These are phyloP conservation scores for Chlamydomonas schloesseri DNA, from an alignment of 139 green algal species.

Conservation along the genomic window DNA sequence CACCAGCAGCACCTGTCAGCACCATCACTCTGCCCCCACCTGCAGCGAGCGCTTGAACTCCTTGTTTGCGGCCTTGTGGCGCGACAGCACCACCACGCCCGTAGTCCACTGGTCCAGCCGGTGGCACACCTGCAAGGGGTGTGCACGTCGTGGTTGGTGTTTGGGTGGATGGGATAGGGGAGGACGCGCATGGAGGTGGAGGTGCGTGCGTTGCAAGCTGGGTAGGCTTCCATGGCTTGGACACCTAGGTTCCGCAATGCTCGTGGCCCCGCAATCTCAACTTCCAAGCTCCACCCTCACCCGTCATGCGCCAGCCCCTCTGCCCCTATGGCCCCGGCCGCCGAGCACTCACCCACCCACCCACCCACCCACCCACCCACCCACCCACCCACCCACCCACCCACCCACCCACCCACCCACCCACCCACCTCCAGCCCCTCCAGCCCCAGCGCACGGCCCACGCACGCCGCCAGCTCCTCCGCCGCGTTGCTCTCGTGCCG, in stretches of 20 bases:
- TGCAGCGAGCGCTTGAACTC: constrained; percentile 43
- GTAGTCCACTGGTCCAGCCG: constrained; percentile 52
- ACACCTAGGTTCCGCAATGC: no score
- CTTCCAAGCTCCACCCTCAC: no score
- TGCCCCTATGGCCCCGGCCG: no score
- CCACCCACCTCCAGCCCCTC: not conserved
- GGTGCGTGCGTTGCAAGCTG: not conserved
- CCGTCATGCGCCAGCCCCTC: no score
- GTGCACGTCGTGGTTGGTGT: not conserved
- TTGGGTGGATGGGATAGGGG: not conserved
- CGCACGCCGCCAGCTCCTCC: constrained; percentile 46
- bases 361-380: no score
- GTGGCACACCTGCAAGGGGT: constrained; percentile 51
- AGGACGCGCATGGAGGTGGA: not conserved
- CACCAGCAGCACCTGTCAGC: no score
- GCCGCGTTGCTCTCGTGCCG: constrained; percentile 50
- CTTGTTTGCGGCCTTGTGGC: constrained; percentile 42
- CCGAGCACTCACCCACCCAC: no score
- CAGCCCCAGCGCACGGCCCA: constrained; percentile 2
- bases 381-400: no score
- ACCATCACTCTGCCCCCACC: no score
- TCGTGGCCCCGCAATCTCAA: no score
- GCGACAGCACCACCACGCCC: constrained; percentile 44
- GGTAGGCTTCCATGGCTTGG: not conserved
- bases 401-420: not conserved